A percentile compares a stretch with the other conserved stretches of the same genome.
Conservation (phyloP, 257 asterid genomes). For the Avicennia marina region DNA sequence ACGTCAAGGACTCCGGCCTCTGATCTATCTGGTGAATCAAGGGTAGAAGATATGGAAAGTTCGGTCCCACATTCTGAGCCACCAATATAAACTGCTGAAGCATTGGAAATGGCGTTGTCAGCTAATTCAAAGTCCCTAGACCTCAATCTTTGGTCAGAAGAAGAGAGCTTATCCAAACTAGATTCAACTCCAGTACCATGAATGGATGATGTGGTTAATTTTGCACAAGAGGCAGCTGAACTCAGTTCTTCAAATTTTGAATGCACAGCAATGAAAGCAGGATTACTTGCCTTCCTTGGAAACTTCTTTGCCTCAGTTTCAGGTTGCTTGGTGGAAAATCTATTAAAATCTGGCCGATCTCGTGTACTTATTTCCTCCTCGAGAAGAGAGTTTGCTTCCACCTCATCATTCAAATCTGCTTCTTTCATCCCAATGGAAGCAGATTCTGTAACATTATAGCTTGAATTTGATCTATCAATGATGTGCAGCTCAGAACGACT, state of each 20-base stretch:
- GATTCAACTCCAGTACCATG: constrained; percentile 41
- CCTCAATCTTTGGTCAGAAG: constrained; percentile 32
- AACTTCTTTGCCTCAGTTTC: constrained; percentile 43
- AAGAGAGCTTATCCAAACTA: constrained; percentile 30
- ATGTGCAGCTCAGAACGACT: constrained; percentile 23
- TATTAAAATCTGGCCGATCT: constrained; percentile 21
- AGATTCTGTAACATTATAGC: constrained; percentile 24
- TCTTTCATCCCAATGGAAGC: constrained; percentile 28
- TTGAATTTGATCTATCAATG: constrained; percentile 26
- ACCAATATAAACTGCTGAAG: constrained; percentile 41
- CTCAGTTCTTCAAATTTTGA: constrained; percentile 80
- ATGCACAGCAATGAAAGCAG: constrained; percentile 85
- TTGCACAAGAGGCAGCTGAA: constrained; percentile 38
- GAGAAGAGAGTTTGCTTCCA: constrained; percentile 27
- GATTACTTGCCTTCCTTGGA: constrained; percentile 62
- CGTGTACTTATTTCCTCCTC: constrained; percentile 22
- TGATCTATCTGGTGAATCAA: constrained; percentile 75
- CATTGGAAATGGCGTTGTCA: constrained; percentile 33
- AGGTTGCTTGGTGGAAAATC: constrained; percentile 28
- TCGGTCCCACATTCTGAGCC: constrained; percentile 90
- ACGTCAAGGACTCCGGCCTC: constrained; percentile 43
- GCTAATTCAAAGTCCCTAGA: constrained; percentile 35
- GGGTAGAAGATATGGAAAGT: constrained; percentile 75
- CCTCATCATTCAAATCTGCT: constrained; percentile 25
- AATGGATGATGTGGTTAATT: constrained; percentile 29